Evolutionary conservation across 2,329 filamentous ascomycete genomes (phyloP).

Genomic region (Ophiostoma ulmi): DNA sequence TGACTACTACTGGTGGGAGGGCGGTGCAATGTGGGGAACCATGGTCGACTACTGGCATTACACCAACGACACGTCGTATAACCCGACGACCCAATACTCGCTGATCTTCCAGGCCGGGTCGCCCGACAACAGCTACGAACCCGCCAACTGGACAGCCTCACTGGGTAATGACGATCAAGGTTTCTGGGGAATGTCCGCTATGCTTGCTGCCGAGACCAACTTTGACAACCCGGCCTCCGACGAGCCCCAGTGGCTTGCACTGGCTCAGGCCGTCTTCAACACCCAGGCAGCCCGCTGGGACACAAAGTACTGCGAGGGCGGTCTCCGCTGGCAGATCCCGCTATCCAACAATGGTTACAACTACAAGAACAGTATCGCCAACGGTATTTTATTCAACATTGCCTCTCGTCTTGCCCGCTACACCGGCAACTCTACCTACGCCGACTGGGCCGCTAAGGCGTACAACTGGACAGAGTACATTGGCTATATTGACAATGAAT

Average conservation of each 20-base stretch:
- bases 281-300: constrained; percentile 55
- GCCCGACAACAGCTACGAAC: constrained; percentile 45
- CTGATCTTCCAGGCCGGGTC: constrained; percentile 43
- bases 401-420: constrained; percentile 67
- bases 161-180: constrained; percentile 57
- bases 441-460: constrained; percentile 54
- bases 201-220: constrained; percentile 51
- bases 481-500: constrained; percentile 54
- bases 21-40: constrained; percentile 33
- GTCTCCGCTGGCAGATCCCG: constrained; percentile 64
- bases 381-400: constrained; percentile 60
- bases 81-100: constrained; percentile 41
- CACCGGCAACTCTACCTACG: constrained; percentile 61
- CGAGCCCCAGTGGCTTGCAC: constrained; percentile 45
- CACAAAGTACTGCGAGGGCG: constrained; percentile 54
- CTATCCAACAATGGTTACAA: constrained; percentile 58
- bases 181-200: constrained; percentile 54
- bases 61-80: constrained; percentile 48
- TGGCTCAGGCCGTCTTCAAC: constrained; percentile 57
- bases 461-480: constrained; percentile 57
- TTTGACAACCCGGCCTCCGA: constrained; percentile 44
- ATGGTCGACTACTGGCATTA: constrained; percentile 40
- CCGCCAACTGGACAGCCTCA: constrained; percentile 40
- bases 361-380: constrained; percentile 63
- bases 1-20: constrained; percentile 38